phyloP scores from a whole-genome alignment of 2,329 filamentous ascomycete genomes.

The Cryoendolithus antarcticus region DNA sequence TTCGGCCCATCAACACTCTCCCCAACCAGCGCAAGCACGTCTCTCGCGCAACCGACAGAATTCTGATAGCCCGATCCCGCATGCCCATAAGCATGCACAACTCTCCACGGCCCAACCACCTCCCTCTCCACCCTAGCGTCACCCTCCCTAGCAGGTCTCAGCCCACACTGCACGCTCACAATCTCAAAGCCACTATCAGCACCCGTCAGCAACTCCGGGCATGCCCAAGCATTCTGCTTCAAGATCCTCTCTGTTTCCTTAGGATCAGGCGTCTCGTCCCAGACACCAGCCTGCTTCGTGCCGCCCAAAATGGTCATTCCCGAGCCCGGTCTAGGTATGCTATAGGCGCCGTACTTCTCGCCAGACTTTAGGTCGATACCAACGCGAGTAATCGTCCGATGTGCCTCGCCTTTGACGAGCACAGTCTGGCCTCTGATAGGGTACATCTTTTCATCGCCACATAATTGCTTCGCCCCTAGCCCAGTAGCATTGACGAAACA shows the following conservation, averaged over 20 bases:
- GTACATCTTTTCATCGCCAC: slow-evolving; percentile 24
- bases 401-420: slow-evolving; percentile 31
- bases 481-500: slow-evolving; percentile 33
- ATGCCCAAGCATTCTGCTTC: slow-evolving; percentile 22
- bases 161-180: slow-evolving; percentile 29
- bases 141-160: slow-evolving; percentile 32
- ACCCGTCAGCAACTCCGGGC: slow-evolving; percentile 24
- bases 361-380: slow-evolving; percentile 5
- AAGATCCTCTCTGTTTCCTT: slow-evolving; percentile 26
- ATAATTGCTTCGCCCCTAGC: slow-evolving; percentile 27
- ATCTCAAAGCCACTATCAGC: slow-evolving; percentile 30
- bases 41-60: slow-evolving; percentile 17
- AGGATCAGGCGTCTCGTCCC: slow-evolving; percentile 21
- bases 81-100: slow-evolving; percentile 39
- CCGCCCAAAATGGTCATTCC: slow-evolving; percentile 34
- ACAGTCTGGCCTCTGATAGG: slow-evolving; percentile 36
- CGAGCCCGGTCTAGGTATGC: slow-evolving; percentile 30
- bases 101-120: slow-evolving; percentile 17
- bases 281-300: slow-evolving; percentile 29
- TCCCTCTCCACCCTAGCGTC: slow-evolving; percentile 33
- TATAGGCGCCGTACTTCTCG: slow-evolving; percentile 24
- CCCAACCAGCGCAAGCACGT: slow-evolving; percentile 16
- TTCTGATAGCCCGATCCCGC: slow-evolving; percentile 32
- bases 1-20: slow-evolving; percentile 12
- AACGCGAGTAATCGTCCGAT: slow-evolving; percentile 17